Base-by-base conservation (phyloP, 2,329 filamentous ascomycete genomes). In the Chaetomium strumarium region DNA sequence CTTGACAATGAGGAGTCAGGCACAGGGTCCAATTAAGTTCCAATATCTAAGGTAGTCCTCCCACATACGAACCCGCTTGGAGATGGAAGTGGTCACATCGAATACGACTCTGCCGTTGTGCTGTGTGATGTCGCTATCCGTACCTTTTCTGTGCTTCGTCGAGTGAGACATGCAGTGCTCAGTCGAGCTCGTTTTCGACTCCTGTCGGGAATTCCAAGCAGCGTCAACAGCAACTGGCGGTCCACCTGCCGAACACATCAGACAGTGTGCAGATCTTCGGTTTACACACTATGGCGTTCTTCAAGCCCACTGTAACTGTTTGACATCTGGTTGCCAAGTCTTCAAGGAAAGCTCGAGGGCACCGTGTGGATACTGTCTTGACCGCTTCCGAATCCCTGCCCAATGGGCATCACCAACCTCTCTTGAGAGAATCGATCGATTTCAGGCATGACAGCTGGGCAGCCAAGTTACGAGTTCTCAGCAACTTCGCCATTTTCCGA, bases 331-430 rank as follows among this genome's bases (percentile, higher is more conserved):
- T 4, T 24, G 36, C 30, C 17, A 49, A 34, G 17, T 38, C 11
- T 14, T 14, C 16, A 33, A 16, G n/a, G 6, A 37, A 19, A 3
- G 45, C 30, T 40, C 10, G 16, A 3, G 12, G 10, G 33, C 44
- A 57, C 52, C 47, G 55, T 57, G 19, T n/a, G 11, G 34, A 43
- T 20, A 55, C 55, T 33, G 52, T 46, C 14, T 17, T 5, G 36
- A 36, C 47, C 39, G 49, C 55, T 41, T 37, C 41, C 44, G 45
- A 49, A 52, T 55, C 53, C 39, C 48, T 49, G 51, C 53, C 55
- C 51, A 55, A 56, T 52, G 49, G 44, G 14, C 43, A 38, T 45
- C 42, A 55, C 36, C 46, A 55, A 49, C 50, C 46, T 52, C 8
- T 20, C n/a, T 19, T 24, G 16, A 12, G 16, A 19, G 24, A 55